Conservation (phyloP, 345 rosid genomes). For the Lepidium sativum region DNA sequence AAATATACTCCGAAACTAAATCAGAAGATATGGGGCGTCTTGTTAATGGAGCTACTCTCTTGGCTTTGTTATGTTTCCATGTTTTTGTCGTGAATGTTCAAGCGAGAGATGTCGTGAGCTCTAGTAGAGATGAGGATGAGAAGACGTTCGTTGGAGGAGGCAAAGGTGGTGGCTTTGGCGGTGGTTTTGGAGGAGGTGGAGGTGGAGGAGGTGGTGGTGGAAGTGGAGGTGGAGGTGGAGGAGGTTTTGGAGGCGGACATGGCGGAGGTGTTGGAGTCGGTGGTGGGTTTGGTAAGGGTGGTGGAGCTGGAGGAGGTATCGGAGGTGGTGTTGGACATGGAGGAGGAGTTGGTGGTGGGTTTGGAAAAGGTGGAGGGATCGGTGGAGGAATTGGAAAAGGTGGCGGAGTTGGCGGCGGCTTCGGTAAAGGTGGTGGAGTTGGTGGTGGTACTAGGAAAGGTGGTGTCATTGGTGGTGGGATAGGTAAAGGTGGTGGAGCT, state of each 20-base stretch:
- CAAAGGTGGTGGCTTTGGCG: conserved; percentile 31
- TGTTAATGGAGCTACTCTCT: conserved; percentile 16
- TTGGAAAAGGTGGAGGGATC: conserved; percentile 10
- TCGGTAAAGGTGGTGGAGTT: no score
- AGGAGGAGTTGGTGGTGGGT: conserved; percentile 26
- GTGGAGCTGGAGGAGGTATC: conserved; percentile 33
- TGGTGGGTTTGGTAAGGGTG: conserved; percentile 30
- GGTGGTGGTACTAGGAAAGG: conserved; percentile 4
- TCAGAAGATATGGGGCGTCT: conserved; percentile 28
- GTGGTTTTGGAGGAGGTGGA: conserved; percentile 35
- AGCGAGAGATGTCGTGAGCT: conserved; percentile 30
- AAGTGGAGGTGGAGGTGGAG: conserved; percentile 24
- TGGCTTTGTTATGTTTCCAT: conserved; percentile 41
- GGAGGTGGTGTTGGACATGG: conserved; percentile 32
- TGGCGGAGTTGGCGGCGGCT: conserved; percentile 10
- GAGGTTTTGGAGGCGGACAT: conserved; percentile 33
- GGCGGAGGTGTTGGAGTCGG: conserved; percentile 29
- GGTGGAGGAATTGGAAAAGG: conserved; percentile 25
- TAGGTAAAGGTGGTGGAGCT: conserved; percentile 18
- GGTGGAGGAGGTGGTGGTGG: conserved; percentile 27
- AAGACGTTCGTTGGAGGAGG: conserved; percentile 30
- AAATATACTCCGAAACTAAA: conserved; percentile 12
- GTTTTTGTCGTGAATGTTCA: conserved; percentile 33
- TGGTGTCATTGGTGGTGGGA: conserved; percentile 3
- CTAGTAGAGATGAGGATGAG: conserved; percentile 22